Base-by-base conservation (phyloP, 164 flowering plant genomes). In the Vitis riparia region DNA sequence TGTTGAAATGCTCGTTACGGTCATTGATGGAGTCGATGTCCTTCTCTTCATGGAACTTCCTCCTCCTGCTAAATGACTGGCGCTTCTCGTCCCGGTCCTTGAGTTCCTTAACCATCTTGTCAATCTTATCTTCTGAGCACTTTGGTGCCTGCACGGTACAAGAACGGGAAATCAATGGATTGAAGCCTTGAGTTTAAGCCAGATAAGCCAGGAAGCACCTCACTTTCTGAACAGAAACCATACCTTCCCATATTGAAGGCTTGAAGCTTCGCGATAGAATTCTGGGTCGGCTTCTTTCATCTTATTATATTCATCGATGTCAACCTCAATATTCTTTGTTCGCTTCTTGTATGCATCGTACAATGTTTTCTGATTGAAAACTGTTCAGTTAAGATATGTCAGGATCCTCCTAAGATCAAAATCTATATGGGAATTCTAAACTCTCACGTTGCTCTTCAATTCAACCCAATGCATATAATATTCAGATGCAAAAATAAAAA, bases 241-340 rank as follows among this genome's bases (percentile, higher is more conserved):
- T 81, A 90, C 99, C 90, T 96, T 93, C 60, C 98, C 98, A 79
- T 93, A 96, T 64, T 93, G 95, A 29, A 96, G 97, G 76, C 99
- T 93, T 65, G 99, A 89, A 75, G 98, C 98, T n/a, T 87, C 90
- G 49, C 98, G 89, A 68, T 96, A 96, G 77, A 96, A 96, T 77
- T 96, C 98, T 19, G 97, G 99, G 80, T 96, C 97, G 63, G 93
- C 82, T 82, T 89, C 98, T 83, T 91, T 96, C 91, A 86, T 78
- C 73, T 61, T 84, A 64, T 87, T 89, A 68, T 96, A 93, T 62
- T 91, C 98, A 55, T 89, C 99, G 23, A 93, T 55, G 72, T 96
- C 91, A 78, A 84, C 73, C 8, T 87, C 82, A 59, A 93, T 66
- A 67, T 87, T 90, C 80, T 92, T 91, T 19, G 98, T 87, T 12